These are phyloP conservation scores for Saccharomyces hybrid DNA, from an alignment of 1,139 yeast species.

Conservation along the genomic window DNA sequence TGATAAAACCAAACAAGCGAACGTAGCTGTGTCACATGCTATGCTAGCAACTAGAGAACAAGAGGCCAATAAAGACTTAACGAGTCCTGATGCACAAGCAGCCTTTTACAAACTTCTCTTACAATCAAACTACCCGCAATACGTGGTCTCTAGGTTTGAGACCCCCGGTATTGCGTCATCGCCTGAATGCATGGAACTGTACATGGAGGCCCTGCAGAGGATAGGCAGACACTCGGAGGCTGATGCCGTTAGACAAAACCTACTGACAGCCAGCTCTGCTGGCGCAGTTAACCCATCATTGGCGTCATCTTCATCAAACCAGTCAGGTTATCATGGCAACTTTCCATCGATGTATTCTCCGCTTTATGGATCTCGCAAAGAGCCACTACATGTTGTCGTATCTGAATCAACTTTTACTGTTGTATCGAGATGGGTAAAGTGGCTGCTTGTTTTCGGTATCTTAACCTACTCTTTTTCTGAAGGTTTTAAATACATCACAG, in stretches of 20 bases:
- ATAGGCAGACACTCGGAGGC: slow-evolving; percentile 77
- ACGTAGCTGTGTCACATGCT: slow-evolving; percentile 21
- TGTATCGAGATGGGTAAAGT: slow-evolving; percentile 79
- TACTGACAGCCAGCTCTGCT: slow-evolving; percentile 29
- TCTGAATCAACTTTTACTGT: slow-evolving; percentile 75
- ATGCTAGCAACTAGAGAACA: slow-evolving; percentile 67
- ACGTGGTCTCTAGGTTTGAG: slow-evolving; percentile 86
- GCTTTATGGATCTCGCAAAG: slow-evolving; percentile 37
- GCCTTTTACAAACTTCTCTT: slow-evolving; percentile 68
- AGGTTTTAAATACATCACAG: slow-evolving; percentile 71
- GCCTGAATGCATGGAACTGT: slow-evolving; percentile 67
- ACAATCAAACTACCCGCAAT: slow-evolving; percentile 79
- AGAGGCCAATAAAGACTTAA: slow-evolving; percentile 65
- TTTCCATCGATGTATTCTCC: slow-evolving; percentile 32
- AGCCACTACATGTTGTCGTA: slow-evolving; percentile 85
- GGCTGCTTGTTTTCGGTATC: slow-evolving; percentile 77
- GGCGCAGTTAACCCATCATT: slow-evolving; percentile 28
- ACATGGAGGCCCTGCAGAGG: slow-evolving; percentile 69
- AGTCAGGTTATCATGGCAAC: slow-evolving; percentile 18
- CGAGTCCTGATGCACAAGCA: slow-evolving; percentile 66
- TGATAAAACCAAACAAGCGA: neutral
- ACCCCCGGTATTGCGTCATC: slow-evolving; percentile 82
- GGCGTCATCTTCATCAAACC: slow-evolving; percentile 20
- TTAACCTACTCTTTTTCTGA: slow-evolving; percentile 65
- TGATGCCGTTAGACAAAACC: slow-evolving; percentile 36